Conservation (phyloP, 306 rosid species). For the Vicia faba region DNA sequence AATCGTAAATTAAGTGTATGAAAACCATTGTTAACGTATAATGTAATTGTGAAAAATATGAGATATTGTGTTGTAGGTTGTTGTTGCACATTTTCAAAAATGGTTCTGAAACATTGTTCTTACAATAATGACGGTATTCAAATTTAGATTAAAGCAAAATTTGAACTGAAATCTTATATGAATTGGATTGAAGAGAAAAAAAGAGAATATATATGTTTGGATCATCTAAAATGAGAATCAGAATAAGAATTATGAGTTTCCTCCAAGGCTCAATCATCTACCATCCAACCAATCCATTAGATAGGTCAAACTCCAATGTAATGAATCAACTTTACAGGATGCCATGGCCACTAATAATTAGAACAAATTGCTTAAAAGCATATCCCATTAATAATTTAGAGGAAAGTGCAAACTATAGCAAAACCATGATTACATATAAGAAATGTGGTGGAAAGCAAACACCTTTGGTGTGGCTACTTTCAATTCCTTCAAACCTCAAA, state of each 20-base stretch:
- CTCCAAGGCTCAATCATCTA: constrained; percentile 40
- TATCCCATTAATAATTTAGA: constrained; percentile 34
- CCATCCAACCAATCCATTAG: constrained; percentile 29
- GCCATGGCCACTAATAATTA: constrained; percentile 41
- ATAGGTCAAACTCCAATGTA: constrained; percentile 34
- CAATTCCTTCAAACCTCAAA: constrained; percentile 40
- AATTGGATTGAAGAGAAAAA: no score
- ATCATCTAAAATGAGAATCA: constrained; percentile 33
- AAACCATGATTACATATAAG: constrained; percentile 50
- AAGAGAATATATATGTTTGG: constrained; percentile 31
- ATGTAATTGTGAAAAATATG: no score
- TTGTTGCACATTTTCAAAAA: no score
- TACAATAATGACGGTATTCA: no score
- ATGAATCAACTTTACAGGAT: constrained; percentile 38
- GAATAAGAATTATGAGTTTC: constrained; percentile 24
- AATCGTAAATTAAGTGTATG: no score
- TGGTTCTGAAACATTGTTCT: no score
- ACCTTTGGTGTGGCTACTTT: constrained; percentile 46
- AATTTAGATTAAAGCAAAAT: fast-evolving
- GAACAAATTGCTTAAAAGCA: constrained; percentile 30
- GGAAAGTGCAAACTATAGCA: constrained; percentile 21
- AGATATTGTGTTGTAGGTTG: no score
- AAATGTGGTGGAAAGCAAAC: constrained; percentile 49
- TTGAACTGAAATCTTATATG: no score
- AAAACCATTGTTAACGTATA: no score